These are phyloP conservation scores for Shiraia bambusicola DNA, from an alignment of 2,329 filamentous ascomycete genomes.

Conservation along the genomic window DNA sequence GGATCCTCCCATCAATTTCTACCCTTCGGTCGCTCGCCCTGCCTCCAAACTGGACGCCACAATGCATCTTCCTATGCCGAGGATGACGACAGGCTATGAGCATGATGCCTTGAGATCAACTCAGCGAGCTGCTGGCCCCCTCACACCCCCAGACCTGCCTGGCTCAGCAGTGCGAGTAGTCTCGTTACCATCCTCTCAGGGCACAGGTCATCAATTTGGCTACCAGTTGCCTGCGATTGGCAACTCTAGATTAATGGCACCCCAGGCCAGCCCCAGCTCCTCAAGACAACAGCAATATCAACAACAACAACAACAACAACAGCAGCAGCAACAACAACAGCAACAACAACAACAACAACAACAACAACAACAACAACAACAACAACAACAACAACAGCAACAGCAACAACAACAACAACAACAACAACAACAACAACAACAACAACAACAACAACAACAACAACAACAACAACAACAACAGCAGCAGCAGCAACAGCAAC, in stretches of 20 bases:
- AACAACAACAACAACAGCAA: conserved; percentile 13
- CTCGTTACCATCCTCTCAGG: conserved; percentile 30
- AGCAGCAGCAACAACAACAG: conserved; percentile 6
- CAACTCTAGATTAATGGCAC: conserved; percentile 34
- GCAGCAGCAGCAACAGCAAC: conserved; percentile 7
- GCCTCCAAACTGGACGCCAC: conserved; percentile 31
- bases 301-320: conserved; percentile 13
- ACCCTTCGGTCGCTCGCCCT: conserved; percentile 24
- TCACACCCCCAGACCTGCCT: conserved; percentile 39
- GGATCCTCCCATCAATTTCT: conserved; percentile 39
- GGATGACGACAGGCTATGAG: conserved; percentile 25
- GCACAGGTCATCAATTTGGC: conserved; percentile 32
- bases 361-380: conserved; percentile 10
- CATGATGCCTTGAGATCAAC: conserved; percentile 23
- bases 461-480: conserved; percentile 7
- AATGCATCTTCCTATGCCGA: conserved; percentile 40
- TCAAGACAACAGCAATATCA: conserved; percentile 13
- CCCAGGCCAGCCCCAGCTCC: conserved; percentile 27
- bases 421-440: conserved; percentile 9
- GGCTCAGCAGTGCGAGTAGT: conserved; percentile 37
- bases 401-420: conserved; percentile 4
- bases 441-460: conserved; percentile 14
- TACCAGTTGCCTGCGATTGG: conserved; percentile 41
- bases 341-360: neutral
- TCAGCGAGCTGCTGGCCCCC: conserved; percentile 20